Base-by-base conservation (phyloP, 306 rosid genomes). In the Gleditsia sinensis region DNA sequence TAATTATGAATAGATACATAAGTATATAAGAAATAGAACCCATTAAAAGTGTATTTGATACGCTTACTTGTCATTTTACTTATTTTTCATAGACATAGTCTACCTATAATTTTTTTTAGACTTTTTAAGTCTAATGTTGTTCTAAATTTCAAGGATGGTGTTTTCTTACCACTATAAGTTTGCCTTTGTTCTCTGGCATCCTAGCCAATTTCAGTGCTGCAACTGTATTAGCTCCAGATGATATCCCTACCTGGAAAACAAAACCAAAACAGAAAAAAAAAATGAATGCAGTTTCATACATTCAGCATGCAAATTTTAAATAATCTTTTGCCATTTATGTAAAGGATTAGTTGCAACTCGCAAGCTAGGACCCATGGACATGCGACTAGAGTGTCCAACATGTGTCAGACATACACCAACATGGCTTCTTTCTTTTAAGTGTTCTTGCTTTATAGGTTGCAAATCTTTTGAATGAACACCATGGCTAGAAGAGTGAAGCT, bases 141-240 rank as follows among this genome's bases (percentile, higher is more conserved):
- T 67, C 24, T 14, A 39, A 62, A 9, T 48, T 58, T 21, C 5
- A 73, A 50, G 32, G 46, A 65, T 25, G 58, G 66, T 37, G n/a
- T 67, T 59, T 68, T 33, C 87, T 68, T 89, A 94, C 98, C 97
- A 94, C 98, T 77, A 94, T 94, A 30, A 94, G 92, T 78, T 94
- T 94, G 73, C 99, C 99, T 85, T 87, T 88, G 85, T 94, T 94
- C 72, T 94, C 96, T 4, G 99, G 99, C 78, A 82, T 68, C 54
- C 75, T 82, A 21, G 99, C 99, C 55, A 94, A 88, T 77, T 66
- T 84, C 54, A 94, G 83, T 24, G 97, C 98, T 7, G 98, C 99
- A 55, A 94, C 83, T 6, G 97, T 94, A 70, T 94, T 94, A 66
- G 99, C 97, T 75, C 97, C 96, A 1, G 98, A 94, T 43, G 97